Base-by-base conservation (phyloP, 2,329 filamentous ascomycete species). In the Claviceps sp. region DNA sequence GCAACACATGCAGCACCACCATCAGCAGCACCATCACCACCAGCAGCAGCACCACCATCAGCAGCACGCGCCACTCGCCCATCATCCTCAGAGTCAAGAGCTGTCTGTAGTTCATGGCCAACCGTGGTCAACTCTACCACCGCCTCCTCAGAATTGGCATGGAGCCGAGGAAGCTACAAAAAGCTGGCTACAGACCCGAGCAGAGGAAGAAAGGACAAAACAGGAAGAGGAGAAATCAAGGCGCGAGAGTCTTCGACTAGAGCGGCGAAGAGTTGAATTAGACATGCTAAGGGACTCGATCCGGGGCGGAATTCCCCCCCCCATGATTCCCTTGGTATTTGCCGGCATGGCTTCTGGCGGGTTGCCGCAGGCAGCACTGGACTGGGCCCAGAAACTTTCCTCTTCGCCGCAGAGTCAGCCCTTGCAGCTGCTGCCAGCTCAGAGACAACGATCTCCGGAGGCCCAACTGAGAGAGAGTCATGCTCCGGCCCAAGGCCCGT, bases 241-340 rank as follows among this genome's bases (percentile, higher is more conserved):
- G 44, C 78, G 81, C 59, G 86, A 88, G 65, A 70, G 72, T 37
- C 68, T 87, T 44, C 81, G 81, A 26, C 68, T 89, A 37, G 85
- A 89, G 67, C 85, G 87, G 67, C 74, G 85, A 47, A 83, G 76
- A 60, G 75, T 87, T 52, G 86, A 89, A 66, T 78, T 84, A 62
- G 81, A 81, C 46, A 89, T 90, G 68, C 68, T 90, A 53, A 73
- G 77, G 51, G 81, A 84, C 22, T 85, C 84, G 2, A 65, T 89
- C 50, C 73, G 76, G 51, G 80, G 82, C 40, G 85, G 85, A 11
- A 80, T 90, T 49, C 85, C 86, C 10, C 84, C 85, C 13, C 76
- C 82, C 39, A 80, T 89, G 75, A 76, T 89, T 26, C 86, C 86
- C 6, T 70, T 88, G 54, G 81, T 90, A 24, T 89, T 90, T 65